Evolutionary conservation across 495 filamentous ascomycete species (phyloP).

Genomic region (Bombardia bombarda): DNA sequence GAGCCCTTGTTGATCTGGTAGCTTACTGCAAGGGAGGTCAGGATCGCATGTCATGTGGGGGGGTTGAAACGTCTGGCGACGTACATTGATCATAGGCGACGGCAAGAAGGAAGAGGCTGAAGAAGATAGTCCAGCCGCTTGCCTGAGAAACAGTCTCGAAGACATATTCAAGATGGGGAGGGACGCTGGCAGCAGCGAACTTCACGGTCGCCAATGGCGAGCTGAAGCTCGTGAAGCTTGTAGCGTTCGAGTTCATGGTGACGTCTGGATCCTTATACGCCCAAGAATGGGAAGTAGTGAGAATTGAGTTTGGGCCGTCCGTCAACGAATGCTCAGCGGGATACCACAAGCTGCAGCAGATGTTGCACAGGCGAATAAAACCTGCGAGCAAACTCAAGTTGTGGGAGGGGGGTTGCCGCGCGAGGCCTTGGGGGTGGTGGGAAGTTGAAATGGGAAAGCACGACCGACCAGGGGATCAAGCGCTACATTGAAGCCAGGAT

Average conservation of each 20-base stretch:
- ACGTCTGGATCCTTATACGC: background rate
- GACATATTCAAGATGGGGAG: constrained; percentile 35
- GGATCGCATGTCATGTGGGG: background rate
- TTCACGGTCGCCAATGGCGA: constrained; percentile 68
- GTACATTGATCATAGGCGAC: constrained; percentile 82
- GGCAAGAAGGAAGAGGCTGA: constrained; percentile 59
- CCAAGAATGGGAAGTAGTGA: background rate
- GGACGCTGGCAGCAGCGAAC: constrained; percentile 34
- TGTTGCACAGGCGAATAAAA: too few species aligned
- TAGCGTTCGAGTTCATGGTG: constrained; percentile 56
- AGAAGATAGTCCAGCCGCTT: constrained; percentile 53
- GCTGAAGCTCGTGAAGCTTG: constrained; percentile 62
- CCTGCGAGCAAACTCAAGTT: too few species aligned
- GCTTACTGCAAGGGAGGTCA: constrained; percentile 46
- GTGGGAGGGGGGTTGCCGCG: too few species aligned
- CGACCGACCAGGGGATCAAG: too few species aligned
- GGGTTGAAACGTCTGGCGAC: constrained; percentile 23
- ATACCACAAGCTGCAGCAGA: too few species aligned
- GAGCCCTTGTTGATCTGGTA: constrained; percentile 82
- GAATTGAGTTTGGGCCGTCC: background rate
- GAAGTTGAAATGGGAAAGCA: too few species aligned
- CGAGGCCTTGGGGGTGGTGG: too few species aligned
- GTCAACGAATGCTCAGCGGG: too few species aligned
- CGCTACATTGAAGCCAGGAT: background rate
- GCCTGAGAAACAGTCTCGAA: constrained; percentile 41